phyloP scores from a whole-genome alignment of 192 early-diverging fungal species.

The Haplosporangium gracile region DNA sequence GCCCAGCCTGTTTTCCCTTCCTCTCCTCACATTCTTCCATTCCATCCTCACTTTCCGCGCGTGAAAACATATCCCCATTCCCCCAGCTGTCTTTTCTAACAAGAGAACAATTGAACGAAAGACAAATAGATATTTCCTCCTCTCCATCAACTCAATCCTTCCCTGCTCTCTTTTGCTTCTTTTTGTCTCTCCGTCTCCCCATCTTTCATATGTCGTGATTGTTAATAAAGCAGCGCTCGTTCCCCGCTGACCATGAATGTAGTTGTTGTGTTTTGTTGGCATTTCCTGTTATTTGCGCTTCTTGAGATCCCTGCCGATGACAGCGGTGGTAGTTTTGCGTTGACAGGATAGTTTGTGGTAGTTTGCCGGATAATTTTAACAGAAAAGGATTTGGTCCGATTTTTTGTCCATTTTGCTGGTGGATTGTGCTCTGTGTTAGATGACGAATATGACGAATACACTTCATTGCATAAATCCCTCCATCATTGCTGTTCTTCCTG shows the following conservation, averaged over 20 bases:
- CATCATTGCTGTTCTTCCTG: neutral
- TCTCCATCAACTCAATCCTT: neutral
- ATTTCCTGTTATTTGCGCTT: too few relatives aligned
- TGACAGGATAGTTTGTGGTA: too few relatives aligned
- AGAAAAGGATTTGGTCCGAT: neutral
- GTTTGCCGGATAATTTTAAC: neutral
- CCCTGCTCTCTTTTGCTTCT: neutral
- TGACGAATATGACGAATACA: constrained; percentile 5
- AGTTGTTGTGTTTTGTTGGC: neutral
- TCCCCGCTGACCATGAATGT: neutral
- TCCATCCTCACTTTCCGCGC: neutral
- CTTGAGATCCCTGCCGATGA: too few relatives aligned
- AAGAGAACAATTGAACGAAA: neutral
- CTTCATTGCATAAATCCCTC: neutral
- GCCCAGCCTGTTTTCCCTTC: neutral
- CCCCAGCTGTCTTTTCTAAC: neutral
- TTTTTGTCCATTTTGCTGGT: too few relatives aligned
- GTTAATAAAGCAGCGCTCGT: neutral
- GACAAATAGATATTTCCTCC: neutral
- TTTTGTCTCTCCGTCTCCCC: neutral
- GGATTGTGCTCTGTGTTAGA: neutral
- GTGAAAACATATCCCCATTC: neutral
- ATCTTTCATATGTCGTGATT: neutral
- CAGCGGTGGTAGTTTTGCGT: too few relatives aligned
- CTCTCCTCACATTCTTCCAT: neutral